These are phyloP conservation scores for Thelonectria rubi DNA, from an alignment of 2,329 filamentous ascomycete species.

Conservation along the genomic window DNA sequence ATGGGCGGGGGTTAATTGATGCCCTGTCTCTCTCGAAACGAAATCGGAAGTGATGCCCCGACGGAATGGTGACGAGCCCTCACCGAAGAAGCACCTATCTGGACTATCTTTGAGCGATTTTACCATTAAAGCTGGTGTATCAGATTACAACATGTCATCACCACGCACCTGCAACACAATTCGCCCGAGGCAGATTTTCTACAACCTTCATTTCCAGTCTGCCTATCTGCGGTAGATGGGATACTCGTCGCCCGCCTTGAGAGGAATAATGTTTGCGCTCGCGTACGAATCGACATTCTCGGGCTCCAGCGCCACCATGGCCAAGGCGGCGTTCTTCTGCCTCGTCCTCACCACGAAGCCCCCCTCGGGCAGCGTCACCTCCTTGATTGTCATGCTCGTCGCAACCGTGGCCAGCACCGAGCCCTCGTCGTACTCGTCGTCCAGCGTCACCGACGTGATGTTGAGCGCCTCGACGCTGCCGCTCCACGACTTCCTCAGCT, in stretches of 20 bases:
- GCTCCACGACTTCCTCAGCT: conserved; percentile 32
- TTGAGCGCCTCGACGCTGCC: conserved; percentile 44
- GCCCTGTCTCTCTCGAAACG: background rate
- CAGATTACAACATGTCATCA: background rate
- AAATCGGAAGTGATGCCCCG: background rate
- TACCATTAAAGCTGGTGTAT: background rate
- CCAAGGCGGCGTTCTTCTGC: conserved; percentile 45
- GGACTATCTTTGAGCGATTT: background rate
- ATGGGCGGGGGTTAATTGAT: background rate
- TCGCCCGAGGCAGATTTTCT: background rate
- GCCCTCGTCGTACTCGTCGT: conserved; percentile 42
- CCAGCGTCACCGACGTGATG: conserved; percentile 35
- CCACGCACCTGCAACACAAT: background rate
- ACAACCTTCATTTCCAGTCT: background rate
- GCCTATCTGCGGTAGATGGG: conserved; percentile 35
- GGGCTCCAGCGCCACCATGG: conserved; percentile 44
- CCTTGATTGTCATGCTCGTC: conserved; percentile 25
- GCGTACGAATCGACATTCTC: conserved; percentile 48
- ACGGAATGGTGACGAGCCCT: background rate
- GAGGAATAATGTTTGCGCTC: conserved; percentile 44
- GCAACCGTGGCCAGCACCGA: conserved; percentile 36
- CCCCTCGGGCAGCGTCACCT: conserved; percentile 40
- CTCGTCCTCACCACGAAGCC: conserved; percentile 46
- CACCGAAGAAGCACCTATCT: background rate
- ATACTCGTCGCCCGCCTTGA: conserved; percentile 44